Evolutionary conservation across 768 basidiomycete species (phyloP), one percentile per base, ranked within the genome.

Genomic region (Pleurotus salmoneostramineus): DNA sequence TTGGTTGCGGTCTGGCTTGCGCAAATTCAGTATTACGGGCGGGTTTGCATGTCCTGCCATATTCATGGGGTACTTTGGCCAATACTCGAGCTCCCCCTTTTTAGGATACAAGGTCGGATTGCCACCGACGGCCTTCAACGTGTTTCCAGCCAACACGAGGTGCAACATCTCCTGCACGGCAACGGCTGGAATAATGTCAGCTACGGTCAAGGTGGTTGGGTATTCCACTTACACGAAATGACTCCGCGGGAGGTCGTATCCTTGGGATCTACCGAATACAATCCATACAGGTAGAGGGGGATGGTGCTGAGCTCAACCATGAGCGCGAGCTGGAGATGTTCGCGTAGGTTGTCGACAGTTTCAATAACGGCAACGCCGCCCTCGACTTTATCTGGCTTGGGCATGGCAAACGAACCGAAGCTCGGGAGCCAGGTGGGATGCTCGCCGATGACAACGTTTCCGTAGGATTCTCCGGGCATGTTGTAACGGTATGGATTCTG

Each of bases 91-190:
- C 14, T 63, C 14, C 0, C 52, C 52, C 34, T 54, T 54, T 40
- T 54, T 54, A 1, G 52, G 60, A 50, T 67, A 67, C 11, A 69
- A 60, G 21, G 59, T 63, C 11, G 65, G 65, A 33, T 14, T 61
- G 10, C 63, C 65, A 14, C 64, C 68, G 36, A 66, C 52, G 4
- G 68, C 62, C 35, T 52, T 60, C 21, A 67, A 58, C 21, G 64
- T 54, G 33, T 69, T 69, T 12, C 68, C 65, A n/a, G 63, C 65
- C 12, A 69, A 62, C 45, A 59, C 60, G 21, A 69, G 61, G 60
- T 69, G 68, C 47, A 69, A 60, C 66, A 69, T 69, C 47, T 69
- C 68, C 59, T 69, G 63, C 3, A 61, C 58, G 45, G 65, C 64
- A 21, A 69, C 63, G 31, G 62, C 68, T 69, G 49, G n/a, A n/a